These are phyloP conservation scores for Pseudocohnilembus persalinus DNA, from an alignment of 169 alveolate species.

Conservation along the genomic window DNA sequence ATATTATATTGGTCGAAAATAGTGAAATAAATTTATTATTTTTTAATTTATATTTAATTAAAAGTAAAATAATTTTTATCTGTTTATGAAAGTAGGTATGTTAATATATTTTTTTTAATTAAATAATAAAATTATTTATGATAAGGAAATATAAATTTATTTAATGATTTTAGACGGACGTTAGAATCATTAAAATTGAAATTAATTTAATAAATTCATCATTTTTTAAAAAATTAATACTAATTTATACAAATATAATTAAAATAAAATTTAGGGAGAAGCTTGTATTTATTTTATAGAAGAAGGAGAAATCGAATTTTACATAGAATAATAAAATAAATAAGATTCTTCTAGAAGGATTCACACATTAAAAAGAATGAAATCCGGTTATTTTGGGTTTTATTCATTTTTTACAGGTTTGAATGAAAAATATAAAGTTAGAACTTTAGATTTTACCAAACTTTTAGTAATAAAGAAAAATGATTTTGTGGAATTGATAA, in stretches of 20 bases:
- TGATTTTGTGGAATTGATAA: conserved; percentile 10
- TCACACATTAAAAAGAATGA: background rate
- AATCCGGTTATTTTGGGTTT: background rate
- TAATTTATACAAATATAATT: too few relatives aligned
- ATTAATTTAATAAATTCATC: too few relatives aligned
- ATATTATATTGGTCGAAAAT: too few relatives aligned
- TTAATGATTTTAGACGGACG: too few relatives aligned
- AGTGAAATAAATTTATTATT: too few relatives aligned
- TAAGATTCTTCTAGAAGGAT: background rate
- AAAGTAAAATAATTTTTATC: too few relatives aligned
- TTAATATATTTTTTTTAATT: too few relatives aligned
- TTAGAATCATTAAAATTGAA: too few relatives aligned
- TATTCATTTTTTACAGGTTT: background rate
- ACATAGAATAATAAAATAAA: background rate
- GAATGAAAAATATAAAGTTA: background rate
- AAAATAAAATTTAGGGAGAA: background rate
- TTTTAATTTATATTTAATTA: background rate
- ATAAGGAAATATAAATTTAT: too few relatives aligned
- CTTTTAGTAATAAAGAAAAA: conserved; percentile 2
- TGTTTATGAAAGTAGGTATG: too few relatives aligned
- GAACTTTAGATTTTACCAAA: conserved; percentile 23
- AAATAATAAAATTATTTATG: too few relatives aligned
- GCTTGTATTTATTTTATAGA: conserved; percentile 13
- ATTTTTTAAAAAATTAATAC: too few relatives aligned
- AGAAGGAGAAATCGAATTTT: conserved; percentile 10